Base-by-base conservation (phyloP, 352 stramenopile species). In the Pythium rhizo-oryzae region DNA sequence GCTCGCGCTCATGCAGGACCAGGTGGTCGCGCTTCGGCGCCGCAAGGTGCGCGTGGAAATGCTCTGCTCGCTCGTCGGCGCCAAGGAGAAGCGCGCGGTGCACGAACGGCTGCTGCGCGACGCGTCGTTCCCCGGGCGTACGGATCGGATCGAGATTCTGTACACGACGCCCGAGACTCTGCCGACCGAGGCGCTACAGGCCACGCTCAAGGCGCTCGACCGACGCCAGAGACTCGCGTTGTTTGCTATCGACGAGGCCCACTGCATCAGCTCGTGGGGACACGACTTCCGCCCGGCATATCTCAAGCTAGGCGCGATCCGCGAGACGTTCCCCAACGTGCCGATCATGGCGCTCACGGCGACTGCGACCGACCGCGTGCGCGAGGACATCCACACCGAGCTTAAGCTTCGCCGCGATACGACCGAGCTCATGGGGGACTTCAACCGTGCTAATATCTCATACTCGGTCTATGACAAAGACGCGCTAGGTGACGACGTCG, bases 251-350 rank as follows among this genome's bases (percentile, higher is more conserved):
- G 94, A 98, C 62, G 94, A 98, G 66, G 92, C 91, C 4, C 94
- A 98, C 66, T 98, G 93, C 74, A 90, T 98, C 71, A 96, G 85
- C 35, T 90, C 97, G 11, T 97, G 90, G 91, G 83, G 82, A 33
- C 67, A 81, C 72, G 93, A 98, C 74, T 98, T 98, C 66, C 78
- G 94, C 0, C 88, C 91, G 4, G 77, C 81, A 47, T 91, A 89
- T 59, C 79, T 74, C 6, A 74, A 75, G 12, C 53, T 91, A 37
- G 79, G 82, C 0, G 69, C 59, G 19, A 33, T 91, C 19, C 81
- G 81, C 8, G 58, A 57, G 3, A 23, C 37, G 33, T 82, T 82
- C 16, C 72, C 73, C 2, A 67, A 33, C 35, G 62, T 85, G 0
- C 79, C 80, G 0, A 77, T 97, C 65, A 85, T 98, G 57, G 93